Base-by-base conservation (phyloP, 1,284 basidiomycete species). In the Apiotrichum gamsii region DNA sequence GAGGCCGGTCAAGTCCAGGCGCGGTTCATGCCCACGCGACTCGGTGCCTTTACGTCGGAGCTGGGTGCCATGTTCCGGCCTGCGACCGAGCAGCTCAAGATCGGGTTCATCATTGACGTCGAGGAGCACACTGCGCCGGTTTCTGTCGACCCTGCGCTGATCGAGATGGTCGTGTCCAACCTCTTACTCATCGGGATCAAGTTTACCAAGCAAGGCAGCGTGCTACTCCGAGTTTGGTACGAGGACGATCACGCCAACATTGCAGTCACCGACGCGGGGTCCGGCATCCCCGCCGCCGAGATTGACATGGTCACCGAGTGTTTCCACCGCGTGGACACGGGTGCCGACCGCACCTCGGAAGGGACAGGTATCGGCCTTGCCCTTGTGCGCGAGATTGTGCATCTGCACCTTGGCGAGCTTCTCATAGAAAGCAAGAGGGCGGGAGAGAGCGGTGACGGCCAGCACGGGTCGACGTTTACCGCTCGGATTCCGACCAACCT, bases 331-430 rank as follows among this genome's bases (percentile, higher is more conserved):
- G 47, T 48, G 0, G 34, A 40, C 19, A 30, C 50, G 1, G 37
- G 40, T 0, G 14, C 38, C 4, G 16, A 39, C 15, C 39, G 37
- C 8, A 30, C 42, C 1, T 9, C 36, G 2, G 64, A 61, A 5
- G 46, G 45, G 6, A 43, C 43, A 14, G 52, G 40, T 9, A 42
- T 54, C 16, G 44, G 49, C 18, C 37, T 54, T 9, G 62, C 38
- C 49, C 49, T 70, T 3, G 62, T 60, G 2, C 54, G 59, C 20
- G 73, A 74, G 47, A 60, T 75, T 21, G 58, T 76, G 24, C 69
- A 68, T 24, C 56, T 74, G n/a, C 72, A 75, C 47, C 68, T 64
- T 5, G 74, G 74, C 4, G 62, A 67, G 4, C 59, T 76, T 25
- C 39, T 59, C 0, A 67, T 75, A 29, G 47, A 39, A 33, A 45